Base-by-base conservation (phyloP, 2,329 filamentous ascomycete species). In the Emmonsiellopsis sp. region DNA sequence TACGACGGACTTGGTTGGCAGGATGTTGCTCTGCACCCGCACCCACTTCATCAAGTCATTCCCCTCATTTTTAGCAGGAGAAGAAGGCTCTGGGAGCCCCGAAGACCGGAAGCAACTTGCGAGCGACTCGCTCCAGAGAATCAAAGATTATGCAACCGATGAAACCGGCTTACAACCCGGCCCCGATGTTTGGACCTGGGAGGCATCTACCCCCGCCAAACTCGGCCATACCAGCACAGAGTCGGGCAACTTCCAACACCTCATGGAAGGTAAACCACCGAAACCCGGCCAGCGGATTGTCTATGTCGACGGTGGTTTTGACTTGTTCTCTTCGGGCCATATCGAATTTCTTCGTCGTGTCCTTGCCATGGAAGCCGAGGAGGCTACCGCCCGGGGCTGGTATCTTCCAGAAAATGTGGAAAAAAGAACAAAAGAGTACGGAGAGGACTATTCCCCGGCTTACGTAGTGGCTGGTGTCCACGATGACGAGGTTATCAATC, bases 231-330 rank as follows among this genome's bases (percentile, higher is more conserved):
- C 65, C 13, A 65, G 65, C 40, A 79, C 85, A 56, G 84, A 86
- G 60, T 76, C 77, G 55, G 86, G 86, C 3, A 71, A 74, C 1
- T 93, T 90, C 65, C 75, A 76, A 44, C 77, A 79, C 52, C 71
- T 95, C 13, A 84, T 95, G 1, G 71, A 79, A 32, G 93, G 90
- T 2, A 79, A 79, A n/a, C 78, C 78, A 0, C 86, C 87, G 0
- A 81, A 78, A 62, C 83, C 83, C 0, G 92, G 87, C 0, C 93
- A 97, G 72, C 79, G 87, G 8, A 79, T 98, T 34, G 84, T 96
- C 44, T 98, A 98, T 67, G 92, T 97, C 6, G 93, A 98, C 61
- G 93, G 93, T 47, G 93, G 92, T 1, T 98, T 94, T 69, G 93
- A 98, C 66, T 79, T 98, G 21, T 98, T 98, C 72, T 95, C 88